A percentile compares a stretch with the other conserved stretches of the same genome.
These are phyloP conservation scores for Wickerhamomyces canadensis DNA, from an alignment of 805 yeast genomes.

Conservation along the genomic window DNA sequence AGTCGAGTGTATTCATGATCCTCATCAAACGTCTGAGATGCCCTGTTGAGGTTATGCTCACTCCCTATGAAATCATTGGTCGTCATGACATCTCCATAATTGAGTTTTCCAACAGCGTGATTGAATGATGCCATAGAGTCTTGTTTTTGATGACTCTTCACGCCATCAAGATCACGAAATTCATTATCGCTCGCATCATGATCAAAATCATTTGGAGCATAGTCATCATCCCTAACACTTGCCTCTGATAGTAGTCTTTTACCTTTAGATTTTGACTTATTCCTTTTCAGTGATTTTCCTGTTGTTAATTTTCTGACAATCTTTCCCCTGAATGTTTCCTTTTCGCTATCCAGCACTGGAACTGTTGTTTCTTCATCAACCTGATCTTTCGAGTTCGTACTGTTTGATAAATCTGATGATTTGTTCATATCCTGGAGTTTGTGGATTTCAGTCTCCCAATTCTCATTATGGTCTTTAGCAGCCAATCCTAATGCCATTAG, in stretches of 20 bases:
- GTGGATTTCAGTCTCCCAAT: constrained; percentile 61
- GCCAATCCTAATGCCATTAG: constrained; percentile 71
- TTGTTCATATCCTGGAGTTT: constrained; percentile 15
- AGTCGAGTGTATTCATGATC: neutral
- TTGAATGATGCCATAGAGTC: constrained; percentile 18
- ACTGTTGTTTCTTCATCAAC: constrained; percentile 23
- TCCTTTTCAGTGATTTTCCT: constrained; percentile 17
- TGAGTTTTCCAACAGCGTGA: constrained; percentile 7
- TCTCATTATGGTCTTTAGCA: constrained; percentile 73
- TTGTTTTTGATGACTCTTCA: constrained; percentile 9
- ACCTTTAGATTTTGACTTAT: constrained; percentile 10
- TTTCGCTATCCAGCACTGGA: constrained; percentile 28
- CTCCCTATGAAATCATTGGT: constrained; percentile 20
- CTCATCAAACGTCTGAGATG: constrained; percentile 1
- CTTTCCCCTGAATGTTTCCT: constrained; percentile 36
- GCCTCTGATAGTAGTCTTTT: constrained; percentile 12
- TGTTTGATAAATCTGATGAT: constrained; percentile 8
- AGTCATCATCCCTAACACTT: constrained; percentile 1
- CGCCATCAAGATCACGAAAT: constrained; percentile 2
- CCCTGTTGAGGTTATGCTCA: neutral
- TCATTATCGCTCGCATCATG: constrained; percentile 5
- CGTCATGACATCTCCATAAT: constrained; percentile 9
- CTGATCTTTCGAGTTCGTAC: constrained; percentile 13
- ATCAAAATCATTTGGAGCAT: neutral
- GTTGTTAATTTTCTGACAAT: constrained; percentile 38